phyloP scores from a whole-genome alignment of 1,139 yeast species.

The Blastobotrys illinoisensis region DNA sequence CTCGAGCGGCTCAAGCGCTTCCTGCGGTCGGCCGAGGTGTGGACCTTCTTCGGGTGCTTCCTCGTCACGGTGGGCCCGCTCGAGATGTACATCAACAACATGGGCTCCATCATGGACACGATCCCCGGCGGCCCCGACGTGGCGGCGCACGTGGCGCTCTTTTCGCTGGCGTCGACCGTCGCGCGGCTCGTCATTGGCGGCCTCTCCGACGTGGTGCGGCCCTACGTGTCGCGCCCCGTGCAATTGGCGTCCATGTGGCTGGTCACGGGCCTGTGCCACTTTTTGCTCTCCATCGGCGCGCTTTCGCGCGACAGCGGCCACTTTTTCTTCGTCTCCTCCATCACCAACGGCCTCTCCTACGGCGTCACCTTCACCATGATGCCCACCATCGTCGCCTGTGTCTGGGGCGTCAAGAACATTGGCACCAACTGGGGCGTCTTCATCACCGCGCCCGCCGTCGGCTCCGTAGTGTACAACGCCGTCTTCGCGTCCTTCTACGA shows the following conservation, averaged over 20 bases:
- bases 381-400: constrained; percentile 74
- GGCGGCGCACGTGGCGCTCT: constrained; percentile 49
- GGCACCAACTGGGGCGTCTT: constrained; percentile 94
- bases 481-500: constrained; percentile 68
- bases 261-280: constrained; percentile 24
- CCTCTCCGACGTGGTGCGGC: constrained; percentile 46
- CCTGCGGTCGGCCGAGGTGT: constrained; percentile 57
- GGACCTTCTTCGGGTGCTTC: constrained; percentile 57
- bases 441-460: constrained; percentile 87
- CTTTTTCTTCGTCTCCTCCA: constrained; percentile 40
- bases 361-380: constrained; percentile 82
- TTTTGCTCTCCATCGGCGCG: constrained; percentile 30
- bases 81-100: constrained; percentile 80
- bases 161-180: constrained; percentile 52
- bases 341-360: constrained; percentile 63
- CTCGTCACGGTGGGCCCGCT: constrained; percentile 75
- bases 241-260: constrained; percentile 24
- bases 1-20: constrained; percentile 45
- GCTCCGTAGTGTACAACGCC: constrained; percentile 66
- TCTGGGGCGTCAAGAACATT: constrained; percentile 86
- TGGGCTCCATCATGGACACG: constrained; percentile 53
- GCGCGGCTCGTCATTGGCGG: constrained; percentile 66
- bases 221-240: constrained; percentile 27
- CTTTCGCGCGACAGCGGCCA: constrained; percentile 34
- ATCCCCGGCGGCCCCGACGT: constrained; percentile 27